Evolutionary conservation across 2,329 filamentous ascomycete genomes (phyloP).

Genomic region (Stagonosporopsis vannaccii): DNA sequence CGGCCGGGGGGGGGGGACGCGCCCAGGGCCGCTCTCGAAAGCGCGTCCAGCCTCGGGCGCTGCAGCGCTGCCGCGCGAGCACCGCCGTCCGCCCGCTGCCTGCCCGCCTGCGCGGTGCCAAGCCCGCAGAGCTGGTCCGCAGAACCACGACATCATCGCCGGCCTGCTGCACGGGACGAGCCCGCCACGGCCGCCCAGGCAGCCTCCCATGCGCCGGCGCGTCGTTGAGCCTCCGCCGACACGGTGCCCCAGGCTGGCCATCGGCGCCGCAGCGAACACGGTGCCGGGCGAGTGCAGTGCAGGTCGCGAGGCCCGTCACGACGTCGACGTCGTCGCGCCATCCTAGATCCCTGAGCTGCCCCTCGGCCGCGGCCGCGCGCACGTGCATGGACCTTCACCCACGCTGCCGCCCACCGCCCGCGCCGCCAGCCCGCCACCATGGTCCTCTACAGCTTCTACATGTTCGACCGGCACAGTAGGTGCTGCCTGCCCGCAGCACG

Average conservation of each 20-base stretch:
- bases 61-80: not conserved
- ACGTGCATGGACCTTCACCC: conserved; percentile 16
- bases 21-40: not conserved
- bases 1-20: conserved; percentile 1
- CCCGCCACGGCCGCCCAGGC: not conserved
- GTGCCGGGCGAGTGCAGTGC: not conserved
- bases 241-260: not conserved
- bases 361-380: conserved; percentile 1
- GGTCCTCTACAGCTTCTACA: conserved; percentile 97
- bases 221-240: not conserved
- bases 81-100: conserved; percentile 1
- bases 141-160: not conserved
- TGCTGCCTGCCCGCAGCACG: not conserved
- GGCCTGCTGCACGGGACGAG: not conserved
- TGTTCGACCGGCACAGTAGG: conserved; percentile 97
- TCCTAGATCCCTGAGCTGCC: conserved; percentile 16
- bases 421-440: conserved; percentile 57
- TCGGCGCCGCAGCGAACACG: not conserved
- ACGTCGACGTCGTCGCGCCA: not conserved
- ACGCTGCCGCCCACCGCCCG: not conserved
- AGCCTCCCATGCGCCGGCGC: conserved; percentile 1
- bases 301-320: not conserved
- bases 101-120: too few relatives aligned
- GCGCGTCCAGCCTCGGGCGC: conserved; percentile 5
- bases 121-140: not conserved